Evolutionary conservation across 257 asterid genomes (phyloP).

Genomic region (Solanum chilense): DNA sequence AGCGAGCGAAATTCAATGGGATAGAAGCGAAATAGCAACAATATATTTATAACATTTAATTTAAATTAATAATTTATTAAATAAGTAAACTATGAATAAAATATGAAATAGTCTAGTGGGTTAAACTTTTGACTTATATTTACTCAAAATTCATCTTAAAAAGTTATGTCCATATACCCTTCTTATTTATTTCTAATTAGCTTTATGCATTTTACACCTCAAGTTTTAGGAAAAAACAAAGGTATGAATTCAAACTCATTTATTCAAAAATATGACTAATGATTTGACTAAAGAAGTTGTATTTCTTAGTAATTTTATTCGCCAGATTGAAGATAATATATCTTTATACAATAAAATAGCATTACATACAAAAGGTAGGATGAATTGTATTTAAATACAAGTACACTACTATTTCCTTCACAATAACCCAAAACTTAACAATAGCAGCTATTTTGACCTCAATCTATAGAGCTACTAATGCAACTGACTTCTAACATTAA

Average conservation of each 20-base stretch:
- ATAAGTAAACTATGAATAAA: too few species aligned
- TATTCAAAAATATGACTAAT: not conserved
- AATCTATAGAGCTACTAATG: not conserved
- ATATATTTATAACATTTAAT: too few species aligned
- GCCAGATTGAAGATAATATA: not conserved
- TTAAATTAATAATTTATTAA: too few species aligned
- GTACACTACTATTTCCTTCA: not conserved
- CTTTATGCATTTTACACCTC: not conserved
- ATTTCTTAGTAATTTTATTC: not conserved
- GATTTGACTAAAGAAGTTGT: not conserved
- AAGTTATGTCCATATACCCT: too few species aligned
- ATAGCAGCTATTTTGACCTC: not conserved
- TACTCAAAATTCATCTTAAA: too few species aligned
- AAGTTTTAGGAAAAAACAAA: not conserved
- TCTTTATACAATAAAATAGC: not conserved
- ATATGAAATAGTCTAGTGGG: too few species aligned
- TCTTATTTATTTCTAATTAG: too few species aligned
- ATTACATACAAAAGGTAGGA: not conserved
- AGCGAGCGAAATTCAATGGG: fast-evolving
- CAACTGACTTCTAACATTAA: not conserved
- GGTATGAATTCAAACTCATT: not conserved
- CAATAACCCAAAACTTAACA: not conserved
- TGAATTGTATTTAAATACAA: not conserved
- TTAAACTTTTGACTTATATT: too few species aligned
- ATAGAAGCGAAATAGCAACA: too few species aligned